Conservation (phyloP, 1,139 yeast species). For the Blastobotrys illinoisensis region DNA sequence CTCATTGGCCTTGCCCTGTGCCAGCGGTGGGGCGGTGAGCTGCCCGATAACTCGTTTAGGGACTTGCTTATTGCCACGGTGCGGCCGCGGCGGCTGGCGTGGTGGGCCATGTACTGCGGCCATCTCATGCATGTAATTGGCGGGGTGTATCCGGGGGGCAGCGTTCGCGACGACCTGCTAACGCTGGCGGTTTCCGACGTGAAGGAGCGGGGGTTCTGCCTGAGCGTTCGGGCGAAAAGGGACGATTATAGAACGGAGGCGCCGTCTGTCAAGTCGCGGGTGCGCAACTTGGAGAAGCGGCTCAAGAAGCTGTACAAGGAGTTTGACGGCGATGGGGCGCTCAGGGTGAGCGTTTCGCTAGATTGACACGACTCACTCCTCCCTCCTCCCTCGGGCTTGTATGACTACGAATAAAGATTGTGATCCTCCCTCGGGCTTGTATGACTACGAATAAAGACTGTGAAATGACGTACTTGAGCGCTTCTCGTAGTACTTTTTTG, state of each 20-base stretch:
- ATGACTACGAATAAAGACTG: too few relatives aligned
- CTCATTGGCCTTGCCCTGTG: conserved; percentile 61
- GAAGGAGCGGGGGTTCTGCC: conserved; percentile 22
- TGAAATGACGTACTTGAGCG: too few relatives aligned
- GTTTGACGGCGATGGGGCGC: conserved; percentile 19
- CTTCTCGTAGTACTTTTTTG: too few relatives aligned
- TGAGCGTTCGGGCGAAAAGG: conserved; percentile 22
- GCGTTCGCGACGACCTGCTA: conserved; percentile 49
- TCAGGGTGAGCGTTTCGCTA: conserved; percentile 23
- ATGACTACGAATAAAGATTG: too few relatives aligned
- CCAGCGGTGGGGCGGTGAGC: conserved; percentile 71
- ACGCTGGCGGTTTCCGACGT: conserved; percentile 26
- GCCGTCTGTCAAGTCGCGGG: conserved; percentile 26
- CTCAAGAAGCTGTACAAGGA: conserved; percentile 28
- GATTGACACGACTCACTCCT: too few relatives aligned
- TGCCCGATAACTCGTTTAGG: conserved; percentile 45
- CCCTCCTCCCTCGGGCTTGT: too few relatives aligned
- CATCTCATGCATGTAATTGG: conserved; percentile 65
- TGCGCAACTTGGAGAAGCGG: conserved; percentile 28
- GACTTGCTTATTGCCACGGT: conserved; percentile 37
- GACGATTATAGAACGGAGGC: conserved; percentile 26
- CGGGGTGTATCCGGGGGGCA: conserved; percentile 72
- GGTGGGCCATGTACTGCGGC: conserved; percentile 67
- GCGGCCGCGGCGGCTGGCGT: conserved; percentile 30
- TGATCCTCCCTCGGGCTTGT: too few relatives aligned